Conservation (phyloP, 2,329 filamentous ascomycete genomes). For the Fusarium pininemorale region DNA sequence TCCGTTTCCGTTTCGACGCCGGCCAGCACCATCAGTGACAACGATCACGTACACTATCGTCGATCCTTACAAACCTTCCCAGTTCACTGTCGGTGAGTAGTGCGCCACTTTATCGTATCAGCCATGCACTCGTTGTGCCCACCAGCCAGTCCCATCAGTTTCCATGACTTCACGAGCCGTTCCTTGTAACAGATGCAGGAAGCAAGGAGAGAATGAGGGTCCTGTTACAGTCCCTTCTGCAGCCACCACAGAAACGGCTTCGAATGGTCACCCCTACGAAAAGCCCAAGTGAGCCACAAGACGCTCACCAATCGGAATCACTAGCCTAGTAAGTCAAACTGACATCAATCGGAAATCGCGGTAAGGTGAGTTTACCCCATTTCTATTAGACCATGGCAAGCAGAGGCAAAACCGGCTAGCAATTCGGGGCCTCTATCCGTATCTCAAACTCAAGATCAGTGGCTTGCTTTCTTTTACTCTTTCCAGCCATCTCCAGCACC, state of each 20-base stretch:
- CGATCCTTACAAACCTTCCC: neutral
- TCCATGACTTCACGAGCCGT: neutral
- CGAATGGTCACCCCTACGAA: neutral
- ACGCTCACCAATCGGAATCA: neutral
- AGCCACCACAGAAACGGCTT: neutral
- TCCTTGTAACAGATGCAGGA: neutral
- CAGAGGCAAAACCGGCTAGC: neutral
- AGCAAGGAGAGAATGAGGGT: neutral
- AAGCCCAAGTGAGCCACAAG: neutral
- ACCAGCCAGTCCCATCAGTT: neutral
- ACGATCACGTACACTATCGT: neutral
- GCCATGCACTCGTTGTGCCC: neutral
- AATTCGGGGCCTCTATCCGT: neutral
- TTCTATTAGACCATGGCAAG: neutral
- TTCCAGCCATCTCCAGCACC: slow-evolving; percentile 57
- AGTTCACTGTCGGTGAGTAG: neutral
- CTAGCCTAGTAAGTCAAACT: neutral
- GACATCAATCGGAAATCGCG: neutral
- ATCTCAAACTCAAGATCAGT: neutral
- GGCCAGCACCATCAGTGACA: neutral
- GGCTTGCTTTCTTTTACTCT: slow-evolving; percentile 11
- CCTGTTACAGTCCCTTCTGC: neutral
- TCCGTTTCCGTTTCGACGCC: neutral
- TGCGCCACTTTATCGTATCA: neutral
- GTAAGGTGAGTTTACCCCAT: neutral